Evolutionary conservation across 352 stramenopile species (phyloP), one percentile per base, ranked within the genome.

Genomic region (Phytophthora macrochlamydospora): DNA sequence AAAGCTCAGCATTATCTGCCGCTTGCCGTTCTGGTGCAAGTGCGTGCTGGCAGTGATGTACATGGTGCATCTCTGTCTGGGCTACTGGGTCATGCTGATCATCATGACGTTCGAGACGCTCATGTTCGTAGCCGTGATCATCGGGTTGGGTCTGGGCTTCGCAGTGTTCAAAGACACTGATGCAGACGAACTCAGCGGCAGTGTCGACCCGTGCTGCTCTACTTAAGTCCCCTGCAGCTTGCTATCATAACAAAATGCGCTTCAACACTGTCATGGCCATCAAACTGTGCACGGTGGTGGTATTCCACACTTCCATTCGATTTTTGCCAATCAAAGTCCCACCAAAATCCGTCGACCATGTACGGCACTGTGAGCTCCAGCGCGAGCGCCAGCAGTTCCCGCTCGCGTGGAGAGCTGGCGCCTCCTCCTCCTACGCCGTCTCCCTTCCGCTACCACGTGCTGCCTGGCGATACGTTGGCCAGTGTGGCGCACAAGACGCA

Each of bases 91-190:
- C 69, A 95, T 95, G 87, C 72, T 95, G n/a, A 53, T 95, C 45
- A 85, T 92, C 55, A 95, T 95, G 87, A 89, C 85, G 62, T 95
- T 89, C 72, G 87, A 95, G 73, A 87, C 78, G 14, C 63, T 88
- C n/a, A 77, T 95, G 56, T 95, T 95, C 65, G 52, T 92, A 37
- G 85, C 85, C 7, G 83, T 91, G 7, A 83, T 93, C 48, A 44
- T 95, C 7, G 87, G 87, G 1, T 68, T 94, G 14, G 85, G 83
- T 4, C 46, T 88, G 31, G 85, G 85, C 50, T 94, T 95, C 59
- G 76, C 81, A 51, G 62, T 93, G 56, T 95, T 95, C 56, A 95
- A 95, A 64, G 84, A 95, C 68, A 92, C 84, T 0, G 85, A 95
- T 38, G 77, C 69, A 7, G 80, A 92, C 14, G 66, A 79, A 55